These are phyloP conservation scores for Scheffersomyces amazonensis DNA, from an alignment of 805 yeast species.

Conservation along the genomic window DNA sequence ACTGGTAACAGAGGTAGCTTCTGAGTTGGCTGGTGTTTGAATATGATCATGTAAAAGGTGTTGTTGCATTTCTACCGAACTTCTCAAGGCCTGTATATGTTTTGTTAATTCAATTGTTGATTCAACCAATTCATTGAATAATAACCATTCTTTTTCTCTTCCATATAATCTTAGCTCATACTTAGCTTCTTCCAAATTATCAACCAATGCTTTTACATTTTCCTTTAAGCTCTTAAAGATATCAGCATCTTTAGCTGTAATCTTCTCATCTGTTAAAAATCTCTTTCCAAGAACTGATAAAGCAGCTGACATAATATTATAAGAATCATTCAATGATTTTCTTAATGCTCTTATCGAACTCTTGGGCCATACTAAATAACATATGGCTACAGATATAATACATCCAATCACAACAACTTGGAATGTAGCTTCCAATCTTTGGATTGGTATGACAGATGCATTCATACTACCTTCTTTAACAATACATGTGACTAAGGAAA, in stretches of 20 bases:
- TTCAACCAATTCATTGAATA: slow-evolving; percentile 45
- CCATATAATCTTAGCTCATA: slow-evolving; percentile 60
- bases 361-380: slow-evolving; percentile 64
- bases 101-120: slow-evolving; percentile 51
- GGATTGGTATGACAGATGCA: slow-evolving; percentile 54
- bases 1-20: slow-evolving; percentile 17
- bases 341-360: slow-evolving; percentile 51
- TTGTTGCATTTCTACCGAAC: slow-evolving; percentile 69
- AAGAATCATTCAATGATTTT: slow-evolving; percentile 46
- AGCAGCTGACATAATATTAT: slow-evolving; percentile 49
- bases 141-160: slow-evolving; percentile 48
- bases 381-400: slow-evolving; percentile 52
- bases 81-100: slow-evolving; percentile 63
- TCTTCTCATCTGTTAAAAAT: slow-evolving; percentile 48
- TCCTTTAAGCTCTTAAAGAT: slow-evolving; percentile 37
- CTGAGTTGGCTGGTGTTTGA: background rate
- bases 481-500: slow-evolving; percentile 65
- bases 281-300: slow-evolving; percentile 45
- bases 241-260: slow-evolving; percentile 36
- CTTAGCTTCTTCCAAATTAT: slow-evolving; percentile 53
- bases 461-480: slow-evolving; percentile 71
- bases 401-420: slow-evolving; percentile 62
- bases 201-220: slow-evolving; percentile 36
- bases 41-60: slow-evolving; percentile 41
- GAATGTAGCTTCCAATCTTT: slow-evolving; percentile 51